Percentiles rank a stretch among this genome's conserved stretches.
Conservation (phyloP, 257 asterid genomes). For the Paulownia fortunei region DNA sequence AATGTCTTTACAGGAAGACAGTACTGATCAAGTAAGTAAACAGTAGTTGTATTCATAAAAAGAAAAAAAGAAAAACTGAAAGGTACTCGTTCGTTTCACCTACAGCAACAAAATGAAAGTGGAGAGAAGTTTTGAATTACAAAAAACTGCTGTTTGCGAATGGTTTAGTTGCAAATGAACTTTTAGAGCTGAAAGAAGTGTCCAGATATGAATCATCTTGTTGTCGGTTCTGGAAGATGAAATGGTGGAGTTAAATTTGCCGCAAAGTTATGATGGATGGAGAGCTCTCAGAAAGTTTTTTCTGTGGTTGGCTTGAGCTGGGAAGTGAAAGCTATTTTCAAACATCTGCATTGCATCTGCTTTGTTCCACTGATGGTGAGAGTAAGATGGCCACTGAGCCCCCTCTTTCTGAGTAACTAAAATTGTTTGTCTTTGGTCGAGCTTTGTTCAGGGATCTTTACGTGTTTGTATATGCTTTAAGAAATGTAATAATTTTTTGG, state of each 20-base stretch:
- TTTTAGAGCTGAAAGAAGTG: conserved; percentile 18
- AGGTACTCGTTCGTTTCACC: conserved; percentile 29
- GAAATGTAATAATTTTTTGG: background rate
- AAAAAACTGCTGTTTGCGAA: conserved; percentile 8
- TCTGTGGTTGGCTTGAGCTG: background rate
- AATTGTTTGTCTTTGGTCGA: conserved; percentile 6
- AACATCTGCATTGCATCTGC: background rate
- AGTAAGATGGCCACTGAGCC: background rate
- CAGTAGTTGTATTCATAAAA: conserved; percentile 29
- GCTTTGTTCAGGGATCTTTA: conserved; percentile 1
- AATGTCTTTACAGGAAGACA: conserved; percentile 60
- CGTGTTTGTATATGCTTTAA: background rate
- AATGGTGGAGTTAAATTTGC: background rate
- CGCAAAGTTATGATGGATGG: background rate
- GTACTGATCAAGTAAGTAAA: conserved; percentile 47
- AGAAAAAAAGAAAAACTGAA: background rate
- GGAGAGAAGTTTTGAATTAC: conserved; percentile 26
- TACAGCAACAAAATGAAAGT: conserved; percentile 26
- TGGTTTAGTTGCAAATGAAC: conserved; percentile 9
- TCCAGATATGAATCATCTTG: background rate
- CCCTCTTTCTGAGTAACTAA: background rate
- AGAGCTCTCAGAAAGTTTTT: background rate
- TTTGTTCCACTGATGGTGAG: background rate
- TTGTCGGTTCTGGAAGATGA: conserved; percentile 6
- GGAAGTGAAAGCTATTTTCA: background rate